Base-by-base conservation (phyloP, 768 basidiomycete genomes). In the Coprinopsis marcescibilis region DNA sequence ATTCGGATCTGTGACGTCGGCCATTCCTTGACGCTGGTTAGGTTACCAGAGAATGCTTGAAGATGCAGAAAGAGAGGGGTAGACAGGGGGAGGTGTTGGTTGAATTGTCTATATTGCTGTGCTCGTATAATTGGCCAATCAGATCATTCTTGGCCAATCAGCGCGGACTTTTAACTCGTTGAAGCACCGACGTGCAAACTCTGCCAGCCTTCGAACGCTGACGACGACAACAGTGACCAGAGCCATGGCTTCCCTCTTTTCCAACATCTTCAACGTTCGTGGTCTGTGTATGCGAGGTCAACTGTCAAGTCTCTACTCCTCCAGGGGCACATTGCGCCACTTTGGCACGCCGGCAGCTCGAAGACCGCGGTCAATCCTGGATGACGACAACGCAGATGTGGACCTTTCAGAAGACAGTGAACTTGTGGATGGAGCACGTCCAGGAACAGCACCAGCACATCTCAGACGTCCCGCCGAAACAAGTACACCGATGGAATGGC, bases 1-100 rank as follows among this genome's bases (percentile, higher is more conserved):
- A 52, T 72, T 72, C 37, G 80, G 70, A 66, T 88, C 82, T 49
- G 80, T 77, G 51, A 88, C 66, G 75, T 92, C 87, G 53, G 89
- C 90, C 89, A 88, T 88, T 53, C 46, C 50, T 45, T 43, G 44
- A 48, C 45, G 32, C 42, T 51, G 43, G 35, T 41, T 46, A 42
- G 42, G 21, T 14, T 13, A n/a, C n/a, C n/a, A n/a, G n/a, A n/a
- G n/a, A 30, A 38, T 34, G 26, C 11, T 42, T 12, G 40, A 44
- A 34, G 26, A 48, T 46, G 49, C 40, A 36, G 35, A 46, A 50
- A 41, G 36, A 39, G 47, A 40, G 35, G 42, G 19, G 17, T 20
- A 40, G 25, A 29, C 41, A 32, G 27, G 21, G 51, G 23, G 21
- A 6, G 35, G 24, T 6, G 5, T 3, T 15, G 33, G 13, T 26